Evolutionary conservation across 768 basidiomycete genomes (phyloP).

Genomic region (Lactarius deliciosus): DNA sequence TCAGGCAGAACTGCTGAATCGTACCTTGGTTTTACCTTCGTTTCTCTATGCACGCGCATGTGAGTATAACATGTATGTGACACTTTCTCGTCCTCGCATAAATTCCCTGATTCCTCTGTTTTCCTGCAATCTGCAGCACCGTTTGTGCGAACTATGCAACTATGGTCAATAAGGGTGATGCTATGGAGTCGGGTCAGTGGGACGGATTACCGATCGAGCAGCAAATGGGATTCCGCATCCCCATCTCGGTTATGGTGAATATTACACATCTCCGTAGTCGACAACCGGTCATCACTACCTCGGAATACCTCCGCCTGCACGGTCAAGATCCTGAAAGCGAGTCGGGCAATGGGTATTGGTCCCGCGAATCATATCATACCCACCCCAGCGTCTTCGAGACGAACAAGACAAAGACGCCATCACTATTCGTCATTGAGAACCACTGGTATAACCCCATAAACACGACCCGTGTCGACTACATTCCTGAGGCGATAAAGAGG

Average conservation of each 20-base stretch:
- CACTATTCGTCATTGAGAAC: constrained; percentile 41
- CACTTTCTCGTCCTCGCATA: constrained; percentile 15
- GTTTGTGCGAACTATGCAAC: constrained; percentile 42
- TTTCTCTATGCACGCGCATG: constrained; percentile 48
- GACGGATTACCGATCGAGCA: constrained; percentile 39
- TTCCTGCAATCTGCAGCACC: constrained; percentile 27
- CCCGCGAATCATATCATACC: constrained; percentile 37
- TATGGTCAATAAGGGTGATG: constrained; percentile 48
- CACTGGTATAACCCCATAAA: constrained; percentile 41
- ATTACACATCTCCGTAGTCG: constrained; percentile 41
- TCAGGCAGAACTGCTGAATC: constrained; percentile 44
- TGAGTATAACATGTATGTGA: constrained; percentile 41
- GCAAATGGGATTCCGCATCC: constrained; percentile 40
- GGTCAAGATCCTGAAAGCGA: constrained; percentile 39
- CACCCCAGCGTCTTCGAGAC: constrained; percentile 34
- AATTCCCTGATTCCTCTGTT: background rate
- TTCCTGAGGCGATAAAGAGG: constrained; percentile 37
- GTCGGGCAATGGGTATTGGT: constrained; percentile 41
- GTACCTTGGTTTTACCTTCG: constrained; percentile 45
- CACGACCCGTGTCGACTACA: constrained; percentile 41
- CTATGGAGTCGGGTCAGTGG: constrained; percentile 44
- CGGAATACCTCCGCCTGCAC: constrained; percentile 47
- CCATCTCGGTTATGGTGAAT: constrained; percentile 44
- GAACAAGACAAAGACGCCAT: constrained; percentile 29
- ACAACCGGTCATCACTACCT: constrained; percentile 42